A percentile compares a stretch with the other conserved stretches of the same genome.
Conservation (phyloP, 2,329 filamentous ascomycete species). For the Hypoxylon rubiginosum region DNA sequence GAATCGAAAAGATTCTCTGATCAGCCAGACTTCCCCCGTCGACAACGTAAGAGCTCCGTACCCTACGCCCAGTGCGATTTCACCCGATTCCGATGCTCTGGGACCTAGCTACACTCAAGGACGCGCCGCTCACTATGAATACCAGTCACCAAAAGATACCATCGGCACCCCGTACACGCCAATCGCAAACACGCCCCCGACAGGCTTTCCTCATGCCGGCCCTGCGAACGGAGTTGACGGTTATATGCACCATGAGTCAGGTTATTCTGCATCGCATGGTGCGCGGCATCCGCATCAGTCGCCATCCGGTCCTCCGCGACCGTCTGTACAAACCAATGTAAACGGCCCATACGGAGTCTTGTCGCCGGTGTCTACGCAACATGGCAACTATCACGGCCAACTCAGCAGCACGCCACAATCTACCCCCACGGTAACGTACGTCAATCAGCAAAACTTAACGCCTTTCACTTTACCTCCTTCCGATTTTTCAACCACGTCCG, state of each 20-base stretch:
- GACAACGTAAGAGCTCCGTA: constrained; percentile 59
- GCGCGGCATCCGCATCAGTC: constrained; percentile 57
- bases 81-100: constrained; percentile 63
- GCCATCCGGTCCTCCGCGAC: constrained; percentile 59
- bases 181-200: constrained; percentile 60
- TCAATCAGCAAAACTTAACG: constrained; percentile 72
- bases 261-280: constrained; percentile 52
- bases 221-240: constrained; percentile 57
- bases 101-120: constrained; percentile 59
- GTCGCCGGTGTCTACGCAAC: constrained; percentile 65
- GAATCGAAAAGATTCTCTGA: constrained; percentile 78
- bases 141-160: constrained; percentile 61
- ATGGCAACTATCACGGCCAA: constrained; percentile 62
- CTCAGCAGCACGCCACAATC: constrained; percentile 61
- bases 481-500: constrained; percentile 64
- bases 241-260: constrained; percentile 59
- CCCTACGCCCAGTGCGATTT: constrained; percentile 58
- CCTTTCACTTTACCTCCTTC: constrained; percentile 74
- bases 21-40: constrained; percentile 63
- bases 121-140: constrained; percentile 58
- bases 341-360: constrained; percentile 64
- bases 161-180: constrained; percentile 63
- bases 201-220: constrained; percentile 53
- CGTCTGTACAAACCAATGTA: constrained; percentile 62
- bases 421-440: constrained; percentile 61